These are phyloP conservation scores for Candida labiduridarum DNA, from an alignment of 1,139 yeast genomes.

Conservation along the genomic window DNA sequence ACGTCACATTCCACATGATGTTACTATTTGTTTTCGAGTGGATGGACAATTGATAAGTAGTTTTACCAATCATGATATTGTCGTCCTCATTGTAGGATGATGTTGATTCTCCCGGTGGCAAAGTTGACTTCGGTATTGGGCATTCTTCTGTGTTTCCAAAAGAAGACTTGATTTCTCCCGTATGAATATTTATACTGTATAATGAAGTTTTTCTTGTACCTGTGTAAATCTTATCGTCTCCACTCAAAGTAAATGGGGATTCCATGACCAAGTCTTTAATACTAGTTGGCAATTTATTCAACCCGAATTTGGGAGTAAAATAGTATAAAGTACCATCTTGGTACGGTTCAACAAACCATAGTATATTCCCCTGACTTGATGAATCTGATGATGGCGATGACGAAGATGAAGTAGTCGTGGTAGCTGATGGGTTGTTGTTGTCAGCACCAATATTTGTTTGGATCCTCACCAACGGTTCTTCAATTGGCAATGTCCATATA, in stretches of 20 bases:
- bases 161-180: constrained; percentile 75
- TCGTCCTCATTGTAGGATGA: constrained; percentile 20
- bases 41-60: constrained; percentile 48
- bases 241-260: constrained; percentile 79
- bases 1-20: constrained; percentile 83
- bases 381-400: constrained; percentile 19
- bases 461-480: constrained; percentile 53
- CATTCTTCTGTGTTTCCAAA: constrained; percentile 56
- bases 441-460: constrained; percentile 25
- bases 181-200: constrained; percentile 69
- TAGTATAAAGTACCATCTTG: constrained; percentile 86
- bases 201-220: constrained; percentile 81
- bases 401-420: constrained; percentile 13
- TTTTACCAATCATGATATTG: constrained; percentile 52
- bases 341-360: constrained; percentile 90
- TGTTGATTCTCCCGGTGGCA: constrained; percentile 15
- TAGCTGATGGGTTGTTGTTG: neutral
- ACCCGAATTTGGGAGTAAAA: constrained; percentile 76
- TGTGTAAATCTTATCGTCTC: constrained; percentile 88
- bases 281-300: constrained; percentile 80
- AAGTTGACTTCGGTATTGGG: constrained; percentile 31
- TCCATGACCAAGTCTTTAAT: constrained; percentile 77
- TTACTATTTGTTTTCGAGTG: constrained; percentile 60
- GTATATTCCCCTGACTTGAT: constrained; percentile 26
- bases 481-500: constrained; percentile 72